Evolutionary conservation across 1,284 basidiomycete species (phyloP).

Genomic region (Paramarasmius palmivorus): DNA sequence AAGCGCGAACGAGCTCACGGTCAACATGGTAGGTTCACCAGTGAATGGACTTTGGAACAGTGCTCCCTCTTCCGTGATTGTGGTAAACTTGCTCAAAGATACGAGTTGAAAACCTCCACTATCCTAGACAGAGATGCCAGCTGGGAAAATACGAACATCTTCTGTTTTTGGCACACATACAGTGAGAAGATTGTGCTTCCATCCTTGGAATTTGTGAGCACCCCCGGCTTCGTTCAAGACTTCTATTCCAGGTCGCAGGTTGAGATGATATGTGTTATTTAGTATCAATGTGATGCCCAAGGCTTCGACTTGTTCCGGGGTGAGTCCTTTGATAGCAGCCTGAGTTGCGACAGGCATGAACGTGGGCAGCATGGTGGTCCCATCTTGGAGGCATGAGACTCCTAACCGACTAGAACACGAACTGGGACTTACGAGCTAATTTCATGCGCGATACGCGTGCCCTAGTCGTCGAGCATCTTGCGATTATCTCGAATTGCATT

Average conservation of each 20-base stretch:
- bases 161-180: slow-evolving; percentile 38
- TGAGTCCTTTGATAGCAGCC: slow-evolving; percentile 84
- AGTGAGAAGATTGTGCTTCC: slow-evolving; percentile 80
- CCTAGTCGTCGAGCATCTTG: slow-evolving; percentile 73
- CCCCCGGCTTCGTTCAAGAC: slow-evolving; percentile 74
- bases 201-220: slow-evolving; percentile 83
- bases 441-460: slow-evolving; percentile 80
- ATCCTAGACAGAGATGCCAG: slow-evolving; percentile 47
- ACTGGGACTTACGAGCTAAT: slow-evolving; percentile 53
- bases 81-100: slow-evolving; percentile 79
- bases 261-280: slow-evolving; percentile 87
- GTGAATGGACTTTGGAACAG: slow-evolving; percentile 81
- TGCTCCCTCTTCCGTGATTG: slow-evolving; percentile 84
- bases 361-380: slow-evolving; percentile 77
- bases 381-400: slow-evolving; percentile 48
- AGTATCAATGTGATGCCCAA: slow-evolving; percentile 78
- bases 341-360: slow-evolving; percentile 93
- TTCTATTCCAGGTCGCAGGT: slow-evolving; percentile 74
- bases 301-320: slow-evolving; percentile 79
- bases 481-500: slow-evolving; percentile 81
- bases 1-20: slow-evolving; percentile 44
- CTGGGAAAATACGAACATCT: slow-evolving; percentile 10
- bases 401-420: slow-evolving; percentile 1
- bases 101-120: slow-evolving; percentile 88
- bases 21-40: slow-evolving; percentile 82